These are phyloP conservation scores for Penicillium lividum DNA, from an alignment of 495 filamentous ascomycete genomes.

Conservation along the genomic window DNA sequence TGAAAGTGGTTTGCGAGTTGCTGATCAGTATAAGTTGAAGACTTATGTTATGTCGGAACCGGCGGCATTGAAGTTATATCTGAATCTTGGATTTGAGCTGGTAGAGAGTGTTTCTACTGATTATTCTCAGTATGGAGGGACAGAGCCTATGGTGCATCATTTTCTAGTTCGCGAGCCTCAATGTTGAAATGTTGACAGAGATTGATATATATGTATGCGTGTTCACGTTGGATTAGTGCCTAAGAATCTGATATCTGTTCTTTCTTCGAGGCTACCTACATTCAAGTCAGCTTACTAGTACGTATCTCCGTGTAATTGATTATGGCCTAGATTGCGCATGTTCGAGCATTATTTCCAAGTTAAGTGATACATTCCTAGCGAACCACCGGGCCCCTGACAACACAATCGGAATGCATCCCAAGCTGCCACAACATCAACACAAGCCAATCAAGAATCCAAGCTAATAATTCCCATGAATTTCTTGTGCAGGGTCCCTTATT, in stretches of 20 bases:
- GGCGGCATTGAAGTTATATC: slow-evolving; percentile 20
- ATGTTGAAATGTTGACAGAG: no score
- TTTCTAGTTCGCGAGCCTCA: slow-evolving; percentile 1
- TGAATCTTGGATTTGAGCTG: slow-evolving; percentile 17
- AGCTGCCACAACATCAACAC: neutral
- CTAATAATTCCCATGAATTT: neutral
- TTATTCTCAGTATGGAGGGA: slow-evolving; percentile 16
- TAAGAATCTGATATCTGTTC: no score
- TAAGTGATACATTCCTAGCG: slow-evolving; percentile 22
- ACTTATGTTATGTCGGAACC: slow-evolving; percentile 25
- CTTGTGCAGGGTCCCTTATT: neutral
- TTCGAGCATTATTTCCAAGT: neutral
- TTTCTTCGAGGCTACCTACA: no score
- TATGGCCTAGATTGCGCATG: slow-evolving; percentile 3
- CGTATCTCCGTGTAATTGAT: neutral
- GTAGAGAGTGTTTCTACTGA: slow-evolving; percentile 17
- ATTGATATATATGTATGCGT: neutral
- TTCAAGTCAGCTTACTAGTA: no score
- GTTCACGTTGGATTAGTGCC: no score
- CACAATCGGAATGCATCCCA: slow-evolving; percentile 25
- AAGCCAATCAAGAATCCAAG: slow-evolving; percentile 19
- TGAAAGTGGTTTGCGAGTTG: slow-evolving; percentile 15
- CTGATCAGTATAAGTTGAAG: slow-evolving; percentile 12
- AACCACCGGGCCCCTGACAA: slow-evolving; percentile 26
- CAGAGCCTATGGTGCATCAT: slow-evolving; percentile 7